Percentiles rank a stretch among this genome's conserved stretches.
phyloP scores from a whole-genome alignment of 1,284 basidiomycete genomes.

The Psilocybe mexicana region DNA sequence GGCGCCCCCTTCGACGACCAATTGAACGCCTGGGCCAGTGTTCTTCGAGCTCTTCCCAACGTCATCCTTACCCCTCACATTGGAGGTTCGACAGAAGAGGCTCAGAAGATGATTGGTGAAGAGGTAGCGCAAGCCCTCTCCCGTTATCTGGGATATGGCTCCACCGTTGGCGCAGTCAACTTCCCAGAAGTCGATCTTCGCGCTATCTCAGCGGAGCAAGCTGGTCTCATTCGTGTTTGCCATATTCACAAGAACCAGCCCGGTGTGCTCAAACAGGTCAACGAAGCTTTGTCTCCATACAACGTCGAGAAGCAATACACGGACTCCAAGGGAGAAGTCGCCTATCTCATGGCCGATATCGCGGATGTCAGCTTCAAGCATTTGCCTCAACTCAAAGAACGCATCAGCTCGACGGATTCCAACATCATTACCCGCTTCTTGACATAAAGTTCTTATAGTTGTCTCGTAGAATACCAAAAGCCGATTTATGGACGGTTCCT shows the following conservation, averaged over 20 bases:
- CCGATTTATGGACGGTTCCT: conserved; percentile 34
- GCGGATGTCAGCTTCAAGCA: conserved; percentile 85
- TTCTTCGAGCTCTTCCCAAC: conserved; percentile 78
- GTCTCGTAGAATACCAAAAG: conserved; percentile 26
- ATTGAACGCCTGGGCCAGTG: conserved; percentile 80
- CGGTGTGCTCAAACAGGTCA: conserved; percentile 94
- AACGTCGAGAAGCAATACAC: conserved; percentile 99
- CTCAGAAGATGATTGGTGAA: conserved; percentile 95
- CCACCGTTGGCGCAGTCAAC: conserved; percentile 92
- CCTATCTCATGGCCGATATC: conserved; percentile 96
- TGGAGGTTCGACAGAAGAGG: conserved; percentile 98
- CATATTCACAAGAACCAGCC: conserved; percentile 98
- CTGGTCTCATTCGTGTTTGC: conserved; percentile 86
- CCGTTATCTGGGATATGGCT: conserved; percentile 93
- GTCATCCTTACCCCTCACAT: conserved; percentile 98
- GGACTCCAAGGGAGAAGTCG: conserved; percentile 93
- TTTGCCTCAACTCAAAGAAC: conserved; percentile 80
- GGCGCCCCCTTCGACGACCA: conserved; percentile 85
- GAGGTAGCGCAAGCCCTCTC: conserved; percentile 88
- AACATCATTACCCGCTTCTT: conserved; percentile 90
- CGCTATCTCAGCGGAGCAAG: conserved; percentile 84
- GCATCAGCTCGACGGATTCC: conserved; percentile 79
- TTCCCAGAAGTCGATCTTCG: conserved; percentile 99
- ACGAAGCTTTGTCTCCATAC: conserved; percentile 90
- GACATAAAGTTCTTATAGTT: conserved; percentile 39